These are phyloP conservation scores for Wickerhamiella kazuoi DNA, from an alignment of 805 yeast genomes.

Conservation along the genomic window DNA sequence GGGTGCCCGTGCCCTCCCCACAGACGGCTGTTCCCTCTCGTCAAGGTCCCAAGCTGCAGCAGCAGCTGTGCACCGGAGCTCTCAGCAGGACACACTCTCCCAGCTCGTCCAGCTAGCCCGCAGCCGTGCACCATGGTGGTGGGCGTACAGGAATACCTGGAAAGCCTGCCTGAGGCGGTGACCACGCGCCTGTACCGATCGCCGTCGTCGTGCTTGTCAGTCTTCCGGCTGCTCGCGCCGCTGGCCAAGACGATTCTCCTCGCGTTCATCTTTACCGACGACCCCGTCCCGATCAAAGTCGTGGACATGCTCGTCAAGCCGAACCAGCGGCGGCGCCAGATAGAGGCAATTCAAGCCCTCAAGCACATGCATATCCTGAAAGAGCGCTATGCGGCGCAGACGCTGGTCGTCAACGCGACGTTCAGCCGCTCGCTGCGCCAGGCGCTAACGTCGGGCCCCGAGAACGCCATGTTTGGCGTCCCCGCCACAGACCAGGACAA, in stretches of 20 bases:
- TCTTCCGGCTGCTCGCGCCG: slow-evolving; percentile 76
- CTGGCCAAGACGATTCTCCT: slow-evolving; percentile 76
- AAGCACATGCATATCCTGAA: slow-evolving; percentile 57
- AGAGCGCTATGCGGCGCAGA: slow-evolving; percentile 30
- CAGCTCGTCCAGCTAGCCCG: neutral
- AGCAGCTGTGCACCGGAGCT: neutral
- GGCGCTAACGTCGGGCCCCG: slow-evolving; percentile 67
- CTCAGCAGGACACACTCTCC: neutral
- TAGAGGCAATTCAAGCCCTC: slow-evolving; percentile 64
- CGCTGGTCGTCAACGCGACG: slow-evolving; percentile 44
- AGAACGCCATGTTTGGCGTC: slow-evolving; percentile 58
- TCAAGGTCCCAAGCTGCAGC: too few relatives aligned
- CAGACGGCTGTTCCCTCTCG: too few relatives aligned
- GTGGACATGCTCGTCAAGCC: slow-evolving; percentile 62
- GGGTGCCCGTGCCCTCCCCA: too few relatives aligned
- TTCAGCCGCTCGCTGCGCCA: slow-evolving; percentile 61
- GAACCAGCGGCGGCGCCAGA: slow-evolving; percentile 33
- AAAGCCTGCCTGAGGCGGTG: slow-evolving; percentile 74
- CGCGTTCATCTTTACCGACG: slow-evolving; percentile 70
- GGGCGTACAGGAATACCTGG: slow-evolving; percentile 66
- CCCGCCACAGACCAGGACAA: slow-evolving; percentile 40
- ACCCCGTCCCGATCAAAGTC: slow-evolving; percentile 47
- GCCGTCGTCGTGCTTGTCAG: slow-evolving; percentile 89
- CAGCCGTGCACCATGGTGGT: neutral
- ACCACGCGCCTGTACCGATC: slow-evolving; percentile 65